Evolutionary conservation across 306 rosid genomes (phyloP).

Genomic region (Vicia villosa): DNA sequence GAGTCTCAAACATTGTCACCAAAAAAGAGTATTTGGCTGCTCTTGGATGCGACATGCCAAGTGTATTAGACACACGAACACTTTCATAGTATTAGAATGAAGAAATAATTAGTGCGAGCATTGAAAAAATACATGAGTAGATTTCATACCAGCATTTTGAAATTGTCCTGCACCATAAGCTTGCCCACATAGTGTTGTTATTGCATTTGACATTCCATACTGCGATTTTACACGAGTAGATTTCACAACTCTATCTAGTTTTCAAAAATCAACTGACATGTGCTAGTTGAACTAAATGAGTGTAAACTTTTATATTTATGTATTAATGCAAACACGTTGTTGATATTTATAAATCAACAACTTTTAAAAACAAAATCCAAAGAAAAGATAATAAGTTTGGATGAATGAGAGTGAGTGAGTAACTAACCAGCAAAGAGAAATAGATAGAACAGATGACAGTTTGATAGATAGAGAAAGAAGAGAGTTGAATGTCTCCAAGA

Average conservation of each 20-base stretch:
- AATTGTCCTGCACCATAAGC: too few relatives aligned
- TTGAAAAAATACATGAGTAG: constrained; percentile 27
- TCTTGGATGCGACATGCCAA: constrained; percentile 59
- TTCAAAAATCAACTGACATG: too few relatives aligned
- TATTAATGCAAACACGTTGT: too few relatives aligned
- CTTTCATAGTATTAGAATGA: constrained; percentile 31
- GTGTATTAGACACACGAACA: constrained; percentile 63
- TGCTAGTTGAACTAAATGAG: too few relatives aligned
- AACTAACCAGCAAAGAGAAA: constrained; percentile 48
- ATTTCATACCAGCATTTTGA: too few relatives aligned
- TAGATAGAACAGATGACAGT: constrained; percentile 50
- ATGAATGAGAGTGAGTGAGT: neutral
- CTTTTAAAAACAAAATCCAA: neutral
- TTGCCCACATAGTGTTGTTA: too few relatives aligned
- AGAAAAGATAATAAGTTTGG: too few relatives aligned
- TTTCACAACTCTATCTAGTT: too few relatives aligned
- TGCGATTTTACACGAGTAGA: too few relatives aligned
- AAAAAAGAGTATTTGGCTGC: constrained; percentile 52
- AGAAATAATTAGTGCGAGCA: constrained; percentile 6
- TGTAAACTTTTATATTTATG: too few relatives aligned
- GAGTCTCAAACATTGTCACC: constrained; percentile 48
- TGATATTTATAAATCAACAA: too few relatives aligned
- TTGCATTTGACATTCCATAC: too few relatives aligned
- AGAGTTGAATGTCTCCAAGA: constrained; percentile 65
- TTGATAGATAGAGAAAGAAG: constrained; percentile 57